Percentiles rank a stretch among this genome's conserved stretches.
Conservation (phyloP, 1,284 basidiomycete genomes). For the Fomitopsis pinicola region DNA sequence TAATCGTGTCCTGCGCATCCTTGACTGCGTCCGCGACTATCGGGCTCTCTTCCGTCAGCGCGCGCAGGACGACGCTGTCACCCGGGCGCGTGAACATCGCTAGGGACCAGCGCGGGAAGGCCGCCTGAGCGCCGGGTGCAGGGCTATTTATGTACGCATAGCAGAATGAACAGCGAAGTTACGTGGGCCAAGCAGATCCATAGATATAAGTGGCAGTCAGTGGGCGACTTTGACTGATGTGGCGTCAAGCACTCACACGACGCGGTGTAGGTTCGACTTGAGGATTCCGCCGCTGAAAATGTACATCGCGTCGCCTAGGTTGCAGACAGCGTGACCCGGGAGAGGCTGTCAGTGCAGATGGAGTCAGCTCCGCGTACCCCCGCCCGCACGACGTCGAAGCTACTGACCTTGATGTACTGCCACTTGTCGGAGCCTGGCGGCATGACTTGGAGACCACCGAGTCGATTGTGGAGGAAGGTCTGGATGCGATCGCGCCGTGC, state of each 20-base stretch:
- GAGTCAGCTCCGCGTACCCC: background rate
- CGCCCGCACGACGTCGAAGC: background rate
- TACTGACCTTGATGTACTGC: conserved; percentile 57
- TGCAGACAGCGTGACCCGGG: conserved; percentile 29
- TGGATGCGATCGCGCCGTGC: conserved; percentile 15
- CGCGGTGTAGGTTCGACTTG: conserved; percentile 30
- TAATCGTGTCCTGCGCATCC: conserved; percentile 11
- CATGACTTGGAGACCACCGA: conserved; percentile 68
- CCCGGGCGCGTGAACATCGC: conserved; percentile 37
- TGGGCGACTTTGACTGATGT: background rate
- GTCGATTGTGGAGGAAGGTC: conserved; percentile 64
- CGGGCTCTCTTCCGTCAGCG: conserved; percentile 22
- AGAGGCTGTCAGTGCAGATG: conserved; percentile 16
- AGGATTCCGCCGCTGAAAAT: conserved; percentile 35
- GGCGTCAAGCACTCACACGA: conserved; percentile 17
- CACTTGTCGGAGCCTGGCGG: conserved; percentile 54
- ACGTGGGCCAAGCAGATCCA: background rate
- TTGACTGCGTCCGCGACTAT: conserved; percentile 26
- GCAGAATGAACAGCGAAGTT: no score
- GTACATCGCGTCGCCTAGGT: conserved; percentile 35
- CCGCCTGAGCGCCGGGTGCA: conserved; percentile 28
- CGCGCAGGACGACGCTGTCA: conserved; percentile 21
- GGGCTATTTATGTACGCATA: conserved; percentile 14
- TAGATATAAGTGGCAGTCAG: background rate
- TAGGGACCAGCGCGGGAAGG: conserved; percentile 31